Evolutionary conservation across 192 early-diverging fungal species (phyloP).

Genomic region (Ramicandelaber brevisporus): DNA sequence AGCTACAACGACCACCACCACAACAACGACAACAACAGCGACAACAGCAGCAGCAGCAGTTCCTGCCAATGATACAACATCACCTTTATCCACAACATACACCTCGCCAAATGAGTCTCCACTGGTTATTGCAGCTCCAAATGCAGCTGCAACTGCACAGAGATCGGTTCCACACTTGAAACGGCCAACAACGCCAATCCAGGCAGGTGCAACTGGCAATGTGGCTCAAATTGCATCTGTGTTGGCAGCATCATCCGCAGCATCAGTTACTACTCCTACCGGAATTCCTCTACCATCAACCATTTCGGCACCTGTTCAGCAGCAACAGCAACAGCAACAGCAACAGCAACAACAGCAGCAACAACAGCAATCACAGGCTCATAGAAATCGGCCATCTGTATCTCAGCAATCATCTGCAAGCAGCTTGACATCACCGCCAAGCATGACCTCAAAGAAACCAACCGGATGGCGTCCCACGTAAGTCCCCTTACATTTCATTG

Average conservation of each 20-base stretch:
- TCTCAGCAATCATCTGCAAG: too few relatives aligned
- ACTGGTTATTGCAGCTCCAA: slow-evolving; percentile 3
- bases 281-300: slow-evolving; percentile 2
- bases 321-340: slow-evolving; percentile 8
- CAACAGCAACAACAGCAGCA: slow-evolving; percentile 9
- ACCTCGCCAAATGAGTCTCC: background rate
- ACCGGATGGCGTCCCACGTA: too few relatives aligned
- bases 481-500: too few relatives aligned
- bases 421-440: too few relatives aligned
- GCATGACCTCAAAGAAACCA: too few relatives aligned
- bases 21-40: slow-evolving; percentile 4
- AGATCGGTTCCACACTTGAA: slow-evolving; percentile 1
- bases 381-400: too few relatives aligned
- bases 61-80: background rate
- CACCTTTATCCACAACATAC: background rate
- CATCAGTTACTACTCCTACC: too few relatives aligned
- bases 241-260: too few relatives aligned
- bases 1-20: slow-evolving; percentile 6
- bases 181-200: background rate
- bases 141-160: slow-evolving; percentile 6
- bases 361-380: slow-evolving; percentile 3
- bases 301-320: slow-evolving; percentile 8
- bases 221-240: background rate
- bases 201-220: background rate
- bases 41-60: slow-evolving; percentile 1